Base-by-base conservation (phyloP, 1,139 yeast genomes). In the Suhomyces wounanorum region DNA sequence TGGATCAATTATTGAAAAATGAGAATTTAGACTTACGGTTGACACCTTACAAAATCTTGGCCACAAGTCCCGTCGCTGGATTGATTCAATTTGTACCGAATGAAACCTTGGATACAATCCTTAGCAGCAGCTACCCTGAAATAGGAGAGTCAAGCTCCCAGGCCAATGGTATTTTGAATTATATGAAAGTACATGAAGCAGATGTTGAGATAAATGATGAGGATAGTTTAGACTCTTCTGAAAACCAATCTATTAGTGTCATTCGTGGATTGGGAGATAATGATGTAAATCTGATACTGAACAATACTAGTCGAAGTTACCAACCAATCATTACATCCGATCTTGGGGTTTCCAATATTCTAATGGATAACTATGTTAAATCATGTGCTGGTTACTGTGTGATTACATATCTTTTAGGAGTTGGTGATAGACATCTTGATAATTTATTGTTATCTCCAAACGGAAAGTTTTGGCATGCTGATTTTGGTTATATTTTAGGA, bases 331-430 rank as follows among this genome's bases (percentile, higher is more conserved):
- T 69, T 7, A 60, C 66, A 1, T 81, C 85, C 0, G 88, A 87
- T 38, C 72, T 87, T 39, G 96, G 96, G 0, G 96, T 94, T 0
- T 79, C 84, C 16, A 77, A 85, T 0, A 81, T 81, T 55, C 87
- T 85, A 0, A 90, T 94, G 96, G 99, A 94, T 59, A 94, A 89
- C 56, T 95, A 89, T 69, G 95, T 95, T 13, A 83, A 92, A 56
- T 90, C 97, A 3, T 91, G 98, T 68, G 99, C 99, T 28, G 99
- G 99, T 0, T 94, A 95, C 65, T 94, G 98, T 75, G 99, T 95
- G 2, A 89, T 95, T 36, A 95, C 99, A 0, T 95, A 95, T 62
- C 73, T 95, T 6, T 72, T 95, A 11, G 99, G 99, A 3, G 97
- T 95, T 10, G 99, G 99, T 17, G 99, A 95, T 69, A 79, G 99